A percentile compares a stretch with the other conserved stretches of the same genome.
Evolutionary conservation across 495 filamentous ascomycete species (phyloP).

Genomic region (Hyaloscypha hepaticicola): DNA sequence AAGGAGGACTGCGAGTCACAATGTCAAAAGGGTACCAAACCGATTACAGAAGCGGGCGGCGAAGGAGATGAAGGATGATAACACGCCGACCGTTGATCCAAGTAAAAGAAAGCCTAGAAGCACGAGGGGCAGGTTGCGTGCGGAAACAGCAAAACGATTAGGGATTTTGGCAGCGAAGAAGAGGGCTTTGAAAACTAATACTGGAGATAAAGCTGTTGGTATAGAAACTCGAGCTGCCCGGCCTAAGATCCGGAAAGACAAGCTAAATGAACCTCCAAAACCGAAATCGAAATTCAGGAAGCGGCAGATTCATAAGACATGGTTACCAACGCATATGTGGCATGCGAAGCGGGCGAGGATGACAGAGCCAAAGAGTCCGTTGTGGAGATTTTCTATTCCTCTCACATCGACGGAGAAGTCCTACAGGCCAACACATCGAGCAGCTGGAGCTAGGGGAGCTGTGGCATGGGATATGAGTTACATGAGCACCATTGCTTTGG

Average conservation of each 20-base stretch:
- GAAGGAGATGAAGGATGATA: slow-evolving; percentile 86
- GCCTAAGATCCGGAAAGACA: slow-evolving; percentile 70
- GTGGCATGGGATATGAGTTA: slow-evolving; percentile 96
- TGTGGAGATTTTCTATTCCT: slow-evolving; percentile 89
- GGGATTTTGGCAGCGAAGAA: slow-evolving; percentile 61
- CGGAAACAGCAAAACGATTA: slow-evolving; percentile 76
- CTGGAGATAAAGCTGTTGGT: slow-evolving; percentile 13
- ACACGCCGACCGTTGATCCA: slow-evolving; percentile 79
- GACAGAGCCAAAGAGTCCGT: slow-evolving; percentile 69
- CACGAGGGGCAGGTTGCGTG: slow-evolving; percentile 67
- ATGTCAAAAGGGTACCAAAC: slow-evolving; percentile 87
- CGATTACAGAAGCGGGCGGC: slow-evolving; percentile 67
- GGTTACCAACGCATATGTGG: slow-evolving; percentile 93
- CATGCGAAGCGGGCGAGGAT: slow-evolving; percentile 91
- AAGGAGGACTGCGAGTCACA: slow-evolving; percentile 88
- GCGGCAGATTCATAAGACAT: slow-evolving; percentile 84
- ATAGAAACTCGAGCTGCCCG: slow-evolving; percentile 32
- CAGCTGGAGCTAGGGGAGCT: slow-evolving; percentile 58
- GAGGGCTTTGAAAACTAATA: slow-evolving; percentile 52
- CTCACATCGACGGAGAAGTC: slow-evolving; percentile 83
- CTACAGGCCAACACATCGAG: slow-evolving; percentile 83
- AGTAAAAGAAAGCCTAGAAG: slow-evolving; percentile 69
- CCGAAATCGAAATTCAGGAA: slow-evolving; percentile 74
- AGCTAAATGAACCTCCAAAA: slow-evolving; percentile 63
- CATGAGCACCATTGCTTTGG: slow-evolving; percentile 79